phyloP scores from a whole-genome alignment of 441 rosid genomes.

The Codiaeum variegatum region DNA sequence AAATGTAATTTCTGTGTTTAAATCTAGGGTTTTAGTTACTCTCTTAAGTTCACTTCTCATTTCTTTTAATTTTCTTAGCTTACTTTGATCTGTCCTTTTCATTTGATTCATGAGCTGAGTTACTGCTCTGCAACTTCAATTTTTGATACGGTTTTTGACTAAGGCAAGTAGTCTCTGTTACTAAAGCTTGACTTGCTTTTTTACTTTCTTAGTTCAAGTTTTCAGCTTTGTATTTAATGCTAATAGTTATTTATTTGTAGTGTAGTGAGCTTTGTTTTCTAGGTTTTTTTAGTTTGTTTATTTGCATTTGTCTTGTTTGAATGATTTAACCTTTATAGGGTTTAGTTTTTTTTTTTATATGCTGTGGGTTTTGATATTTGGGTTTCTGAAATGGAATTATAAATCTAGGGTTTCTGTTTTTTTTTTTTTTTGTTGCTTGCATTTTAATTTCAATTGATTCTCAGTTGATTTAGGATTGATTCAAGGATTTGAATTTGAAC shows the following conservation, averaged over 20 bases:
- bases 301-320: background rate
- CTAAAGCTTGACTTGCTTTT: background rate
- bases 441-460: background rate
- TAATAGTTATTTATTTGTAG: background rate
- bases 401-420: conserved; percentile 28
- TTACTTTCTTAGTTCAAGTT: conserved; percentile 2
- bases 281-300: background rate
- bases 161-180: conserved; percentile 21
- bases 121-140: conserved; percentile 4
- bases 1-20: background rate
- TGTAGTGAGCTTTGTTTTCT: background rate
- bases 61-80: conserved; percentile 12
- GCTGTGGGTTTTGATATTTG: background rate
- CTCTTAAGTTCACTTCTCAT: conserved; percentile 1
- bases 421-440: conserved; percentile 9
- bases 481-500: background rate
- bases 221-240: background rate
- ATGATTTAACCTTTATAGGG: background rate
- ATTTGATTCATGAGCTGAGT: conserved; percentile 13
- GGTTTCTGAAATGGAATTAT: background rate
- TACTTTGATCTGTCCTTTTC: background rate
- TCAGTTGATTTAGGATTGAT: too few species aligned
- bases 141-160: conserved; percentile 14
- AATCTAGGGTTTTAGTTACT: conserved; percentile 24
- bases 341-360: background rate